A percentile compares a stretch with the other conserved stretches of the same genome.
Evolutionary conservation across 306 rosid genomes (phyloP).

Genomic region (Cucurbita pepo): DNA sequence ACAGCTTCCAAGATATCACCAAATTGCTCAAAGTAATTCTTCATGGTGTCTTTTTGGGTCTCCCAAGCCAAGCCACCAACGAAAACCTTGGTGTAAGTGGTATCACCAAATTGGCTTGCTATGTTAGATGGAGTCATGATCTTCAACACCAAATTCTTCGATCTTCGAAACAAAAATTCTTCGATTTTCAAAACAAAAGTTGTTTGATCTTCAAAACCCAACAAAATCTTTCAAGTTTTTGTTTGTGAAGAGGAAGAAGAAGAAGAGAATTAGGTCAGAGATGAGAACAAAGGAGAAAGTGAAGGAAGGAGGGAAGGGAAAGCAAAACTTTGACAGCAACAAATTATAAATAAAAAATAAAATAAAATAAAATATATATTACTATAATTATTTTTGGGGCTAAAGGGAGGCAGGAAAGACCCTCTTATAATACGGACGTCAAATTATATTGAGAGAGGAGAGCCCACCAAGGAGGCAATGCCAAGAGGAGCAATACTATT

Average conservation of each 20-base stretch:
- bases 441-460: slow-evolving; percentile 47
- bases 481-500: not conserved
- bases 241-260: not conserved
- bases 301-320: slow-evolving; percentile 32
- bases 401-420: slow-evolving; percentile 26
- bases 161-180: no score
- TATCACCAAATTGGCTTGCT: slow-evolving; percentile 89
- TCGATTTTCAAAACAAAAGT: no score
- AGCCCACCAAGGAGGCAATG: slow-evolving; percentile 34
- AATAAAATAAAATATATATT: no score
- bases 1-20: slow-evolving; percentile 99
- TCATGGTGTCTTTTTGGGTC: slow-evolving; percentile 96
- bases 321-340: slow-evolving; percentile 16
- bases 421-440: slow-evolving; percentile 43
- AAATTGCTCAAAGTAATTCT: slow-evolving; percentile 83
- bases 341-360: not conserved
- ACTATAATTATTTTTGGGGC: not conserved
- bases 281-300: slow-evolving; percentile 1
- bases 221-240: no score
- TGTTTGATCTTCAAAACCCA: no score
- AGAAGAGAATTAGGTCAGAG: slow-evolving; percentile 42
- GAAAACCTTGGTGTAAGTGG: slow-evolving; percentile 89
- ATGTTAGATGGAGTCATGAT: slow-evolving; percentile 47
- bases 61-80: slow-evolving; percentile 99
- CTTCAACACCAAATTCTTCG: no score